Base-by-base conservation (phyloP, 2,329 filamentous ascomycete genomes). In the Elsinoe necatrix region DNA sequence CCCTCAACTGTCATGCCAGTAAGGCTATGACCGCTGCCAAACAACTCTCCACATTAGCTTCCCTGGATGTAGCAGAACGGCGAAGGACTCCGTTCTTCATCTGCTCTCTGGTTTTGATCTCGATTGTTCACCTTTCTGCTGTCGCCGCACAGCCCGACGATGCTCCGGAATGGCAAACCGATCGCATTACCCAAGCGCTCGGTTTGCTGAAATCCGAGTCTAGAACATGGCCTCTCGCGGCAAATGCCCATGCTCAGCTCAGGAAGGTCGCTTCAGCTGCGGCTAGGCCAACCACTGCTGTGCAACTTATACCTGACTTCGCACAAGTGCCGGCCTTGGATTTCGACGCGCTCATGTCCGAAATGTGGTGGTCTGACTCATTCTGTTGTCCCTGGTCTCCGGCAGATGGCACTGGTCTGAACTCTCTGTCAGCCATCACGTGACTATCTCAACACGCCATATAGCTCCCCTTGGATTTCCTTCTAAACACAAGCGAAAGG, bases 1-100 rank as follows among this genome's bases (percentile, higher is more conserved):
- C 74, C 61, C 65, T 76, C n/a, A 77, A 80, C 58, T 75, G 77
- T 14, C 88, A 95, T 71, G 90, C 89, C 0, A 82, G 82, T 56
- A 91, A 95, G 71, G 89, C 88, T 5, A 81, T 95, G 58, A 81
- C 84, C 27, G 86, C 88, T 0, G 89, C 91, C 0, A 85, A 85
- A 62, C 84, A 87, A 55, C 85, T 95, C 60, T 86, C 85, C 59
- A 80, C 82, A 62, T 77, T 91, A 62, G 82, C 89, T 50, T 85
- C 86, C 0, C 81, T 95, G 1, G 77, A 85, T 3, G 39, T 31
- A n/a, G 29, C 39, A 23, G 39, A 45, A 12, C 47, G 57, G 3
- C 82, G 81, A 29, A 89, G 95, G 71, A 90, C 83, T 0, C 88
- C 89, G 58, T 91, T 92, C 71, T 90, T 93, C 72, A 87, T 85